phyloP scores from a whole-genome alignment of 2,329 filamentous ascomycete species.

The Boeremia lycopersici region DNA sequence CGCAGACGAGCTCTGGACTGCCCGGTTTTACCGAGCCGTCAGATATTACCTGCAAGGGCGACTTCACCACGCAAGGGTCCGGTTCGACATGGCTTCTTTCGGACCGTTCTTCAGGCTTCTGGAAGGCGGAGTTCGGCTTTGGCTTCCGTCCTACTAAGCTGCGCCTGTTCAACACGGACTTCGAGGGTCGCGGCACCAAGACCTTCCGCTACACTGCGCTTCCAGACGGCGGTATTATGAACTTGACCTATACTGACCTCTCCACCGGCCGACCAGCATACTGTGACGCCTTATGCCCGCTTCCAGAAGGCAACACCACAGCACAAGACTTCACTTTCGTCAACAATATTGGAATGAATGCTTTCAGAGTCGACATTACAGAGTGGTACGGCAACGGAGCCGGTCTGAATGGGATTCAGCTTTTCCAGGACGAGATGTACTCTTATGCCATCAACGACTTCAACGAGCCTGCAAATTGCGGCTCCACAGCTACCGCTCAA shows the following conservation, averaged over 20 bases:
- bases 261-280: slow-evolving; percentile 65
- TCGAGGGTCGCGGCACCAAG: slow-evolving; percentile 83
- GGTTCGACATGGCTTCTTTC: slow-evolving; percentile 83
- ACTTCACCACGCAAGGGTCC: slow-evolving; percentile 64
- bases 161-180: slow-evolving; percentile 84
- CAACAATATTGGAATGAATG: slow-evolving; percentile 88
- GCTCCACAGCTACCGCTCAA: slow-evolving; percentile 63
- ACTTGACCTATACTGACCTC: slow-evolving; percentile 87
- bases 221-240: slow-evolving; percentile 91
- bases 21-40: slow-evolving; percentile 74
- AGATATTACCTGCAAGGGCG: slow-evolving; percentile 82
- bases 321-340: slow-evolving; percentile 94
- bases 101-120: slow-evolving; percentile 77
- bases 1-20: slow-evolving; percentile 65
- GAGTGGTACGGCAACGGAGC: slow-evolving; percentile 86
- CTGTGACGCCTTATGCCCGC: slow-evolving; percentile 85
- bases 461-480: slow-evolving; percentile 84
- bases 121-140: slow-evolving; percentile 82
- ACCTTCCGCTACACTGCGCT: slow-evolving; percentile 85
- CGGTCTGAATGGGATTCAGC: slow-evolving; percentile 82
- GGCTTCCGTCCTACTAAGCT: slow-evolving; percentile 87
- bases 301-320: slow-evolving; percentile 69
- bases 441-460: slow-evolving; percentile 84
- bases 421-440: slow-evolving; percentile 85
- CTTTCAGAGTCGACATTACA: slow-evolving; percentile 82